phyloP scores from a whole-genome alignment of 108 stramenopile genomes.

The Nannochloropsis salina region DNA sequence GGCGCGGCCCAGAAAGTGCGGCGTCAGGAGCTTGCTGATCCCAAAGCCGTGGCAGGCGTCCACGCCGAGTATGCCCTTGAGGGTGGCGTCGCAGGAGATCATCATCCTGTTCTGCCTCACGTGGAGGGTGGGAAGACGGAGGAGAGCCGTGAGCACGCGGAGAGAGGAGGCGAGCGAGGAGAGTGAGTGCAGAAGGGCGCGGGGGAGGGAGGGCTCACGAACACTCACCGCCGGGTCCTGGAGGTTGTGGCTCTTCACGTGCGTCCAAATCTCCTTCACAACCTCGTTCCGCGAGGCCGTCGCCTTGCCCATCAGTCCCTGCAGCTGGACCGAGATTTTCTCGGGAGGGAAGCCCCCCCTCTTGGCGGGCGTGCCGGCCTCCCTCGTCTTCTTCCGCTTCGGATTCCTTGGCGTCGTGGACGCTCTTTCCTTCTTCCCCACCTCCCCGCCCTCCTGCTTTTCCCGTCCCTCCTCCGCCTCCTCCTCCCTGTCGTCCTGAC shows the following conservation, averaged over 20 bases:
- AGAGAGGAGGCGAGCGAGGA: no score
- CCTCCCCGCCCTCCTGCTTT: not conserved
- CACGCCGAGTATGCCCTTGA: conserved; percentile 1
- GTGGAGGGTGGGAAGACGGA: not conserved
- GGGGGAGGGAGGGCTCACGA: not conserved
- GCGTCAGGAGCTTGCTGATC: not conserved
- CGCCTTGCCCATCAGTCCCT: conserved; percentile 25
- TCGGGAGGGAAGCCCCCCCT: not conserved
- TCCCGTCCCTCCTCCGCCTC: not conserved
- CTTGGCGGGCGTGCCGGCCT: not conserved
- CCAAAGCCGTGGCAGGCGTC: not conserved
- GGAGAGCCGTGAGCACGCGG: not conserved
- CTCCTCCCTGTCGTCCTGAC: not conserved
- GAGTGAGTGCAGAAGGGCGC: no score
- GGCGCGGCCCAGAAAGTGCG: not conserved
- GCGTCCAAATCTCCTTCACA: conserved; percentile 23
- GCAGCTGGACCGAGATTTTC: not conserved
- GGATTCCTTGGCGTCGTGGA: not conserved
- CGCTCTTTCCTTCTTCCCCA: not conserved
- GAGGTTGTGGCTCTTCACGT: conserved; percentile 19
- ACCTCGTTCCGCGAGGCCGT: conserved; percentile 21
- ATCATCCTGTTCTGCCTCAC: conserved; percentile 18
- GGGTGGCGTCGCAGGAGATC: conserved; percentile 22
- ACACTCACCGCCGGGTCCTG: conserved; percentile 29
- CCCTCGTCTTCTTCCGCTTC: conserved; percentile 23